Conservation (phyloP, 441 rosid species). For the Omphalea diandra region DNA sequence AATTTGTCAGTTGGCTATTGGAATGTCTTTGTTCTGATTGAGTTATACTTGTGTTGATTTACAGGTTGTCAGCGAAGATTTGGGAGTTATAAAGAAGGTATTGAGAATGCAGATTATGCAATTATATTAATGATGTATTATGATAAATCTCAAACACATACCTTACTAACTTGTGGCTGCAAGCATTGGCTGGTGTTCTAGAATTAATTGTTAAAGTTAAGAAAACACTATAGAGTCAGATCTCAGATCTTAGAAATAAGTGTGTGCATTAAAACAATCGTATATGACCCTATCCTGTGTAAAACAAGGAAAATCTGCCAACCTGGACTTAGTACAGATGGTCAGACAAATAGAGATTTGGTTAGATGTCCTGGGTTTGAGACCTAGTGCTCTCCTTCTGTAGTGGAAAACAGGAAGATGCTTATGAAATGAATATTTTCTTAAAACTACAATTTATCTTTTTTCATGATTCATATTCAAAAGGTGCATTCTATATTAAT, state of each 20-base stretch:
- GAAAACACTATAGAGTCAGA: not conserved
- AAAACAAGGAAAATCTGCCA: not conserved
- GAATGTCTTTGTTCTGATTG: constrained; percentile 13
- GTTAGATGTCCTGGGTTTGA: constrained; percentile 11
- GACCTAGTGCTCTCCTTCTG: not conserved
- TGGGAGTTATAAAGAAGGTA: constrained; percentile 94
- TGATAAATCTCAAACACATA: not conserved
- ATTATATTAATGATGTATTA: not conserved
- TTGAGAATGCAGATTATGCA: not conserved
- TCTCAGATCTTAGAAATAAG: not conserved
- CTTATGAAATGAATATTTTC: not conserved
- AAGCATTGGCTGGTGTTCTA: not conserved
- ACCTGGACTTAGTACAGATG: not conserved
- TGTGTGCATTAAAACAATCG: constrained; percentile 5
- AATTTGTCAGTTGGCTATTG: constrained; percentile 12
- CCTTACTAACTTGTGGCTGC: constrained; percentile 1
- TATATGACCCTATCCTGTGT: not conserved
- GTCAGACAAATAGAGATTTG: not conserved
- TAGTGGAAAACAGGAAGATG: not conserved
- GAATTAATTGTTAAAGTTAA: not conserved
- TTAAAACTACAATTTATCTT: not conserved
- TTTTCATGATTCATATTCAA: not conserved
- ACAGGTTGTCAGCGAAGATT: constrained; percentile 84
- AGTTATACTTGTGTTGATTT: constrained; percentile 28
- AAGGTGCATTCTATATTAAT: constrained; percentile 7